Conservation (phyloP, 805 yeast genomes). For the Cyberlindnera misumaiensis region DNA sequence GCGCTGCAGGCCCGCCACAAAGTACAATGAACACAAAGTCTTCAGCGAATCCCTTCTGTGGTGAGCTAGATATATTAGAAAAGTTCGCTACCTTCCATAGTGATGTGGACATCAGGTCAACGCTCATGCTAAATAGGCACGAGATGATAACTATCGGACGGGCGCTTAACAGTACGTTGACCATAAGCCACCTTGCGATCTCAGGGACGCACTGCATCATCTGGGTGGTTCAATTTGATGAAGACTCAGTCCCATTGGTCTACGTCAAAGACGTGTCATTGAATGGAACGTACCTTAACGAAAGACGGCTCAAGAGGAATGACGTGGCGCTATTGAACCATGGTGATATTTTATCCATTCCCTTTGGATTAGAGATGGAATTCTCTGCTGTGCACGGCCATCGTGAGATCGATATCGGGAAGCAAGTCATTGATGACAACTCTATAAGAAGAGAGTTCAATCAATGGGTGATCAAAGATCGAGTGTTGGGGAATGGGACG, state of each 20-base stretch:
- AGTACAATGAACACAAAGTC: neutral
- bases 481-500: constrained; percentile 47
- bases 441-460: constrained; percentile 20
- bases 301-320: constrained; percentile 24
- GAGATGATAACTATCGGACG: constrained; percentile 39
- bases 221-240: constrained; percentile 47
- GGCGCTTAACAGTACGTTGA: constrained; percentile 25
- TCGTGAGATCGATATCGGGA: constrained; percentile 10
- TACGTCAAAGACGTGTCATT: constrained; percentile 45
- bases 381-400: constrained; percentile 15
- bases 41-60: constrained; percentile 7
- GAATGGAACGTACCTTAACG: constrained; percentile 45
- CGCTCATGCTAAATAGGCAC: constrained; percentile 25
- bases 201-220: constrained; percentile 42
- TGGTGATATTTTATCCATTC: constrained; percentile 34
- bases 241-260: constrained; percentile 36
- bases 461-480: constrained; percentile 37
- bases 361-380: constrained; percentile 22
- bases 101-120: constrained; percentile 1
- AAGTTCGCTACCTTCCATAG: neutral
- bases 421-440: constrained; percentile 15
- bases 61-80: constrained; percentile 7
- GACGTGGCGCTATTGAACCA: constrained; percentile 29
- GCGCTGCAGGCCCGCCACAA: too few relatives aligned
- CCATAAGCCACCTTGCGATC: constrained; percentile 31